phyloP scores from a whole-genome alignment of 148 eudicot species.

The Polygonum maritimum region DNA sequence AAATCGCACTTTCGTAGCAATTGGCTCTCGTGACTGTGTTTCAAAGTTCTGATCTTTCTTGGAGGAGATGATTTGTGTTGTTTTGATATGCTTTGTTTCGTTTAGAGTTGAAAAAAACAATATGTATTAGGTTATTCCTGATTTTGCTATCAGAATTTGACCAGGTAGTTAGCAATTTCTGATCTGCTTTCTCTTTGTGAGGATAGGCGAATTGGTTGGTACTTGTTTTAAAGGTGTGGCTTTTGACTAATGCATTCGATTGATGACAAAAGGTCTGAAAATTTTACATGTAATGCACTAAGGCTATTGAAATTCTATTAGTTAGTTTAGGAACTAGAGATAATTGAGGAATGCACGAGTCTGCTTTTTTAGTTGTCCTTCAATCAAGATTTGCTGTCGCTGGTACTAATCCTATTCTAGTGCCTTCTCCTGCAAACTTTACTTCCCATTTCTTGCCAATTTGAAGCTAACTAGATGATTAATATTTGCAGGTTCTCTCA shows the following conservation, averaged over 20 bases:
- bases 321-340: background rate
- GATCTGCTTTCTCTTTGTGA: background rate
- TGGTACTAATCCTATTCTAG: background rate
- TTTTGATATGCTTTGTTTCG: background rate
- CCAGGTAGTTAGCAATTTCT: background rate
- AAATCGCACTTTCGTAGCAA: background rate
- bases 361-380: background rate
- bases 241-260: background rate
- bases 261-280: background rate
- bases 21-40: background rate
- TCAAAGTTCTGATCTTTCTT: background rate
- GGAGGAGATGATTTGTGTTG: background rate
- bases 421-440: background rate
- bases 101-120: background rate
- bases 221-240: background rate
- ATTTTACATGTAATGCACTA: background rate
- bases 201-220: no score
- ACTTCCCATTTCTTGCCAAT: background rate
- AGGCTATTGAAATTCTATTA: background rate
- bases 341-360: no score
- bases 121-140: background rate
- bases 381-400: background rate
- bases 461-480: background rate
- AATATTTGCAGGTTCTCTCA: slow-evolving; percentile 40
- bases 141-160: background rate